Base-by-base conservation (phyloP, 768 basidiomycete species). In the Termitomyces sp. region DNA sequence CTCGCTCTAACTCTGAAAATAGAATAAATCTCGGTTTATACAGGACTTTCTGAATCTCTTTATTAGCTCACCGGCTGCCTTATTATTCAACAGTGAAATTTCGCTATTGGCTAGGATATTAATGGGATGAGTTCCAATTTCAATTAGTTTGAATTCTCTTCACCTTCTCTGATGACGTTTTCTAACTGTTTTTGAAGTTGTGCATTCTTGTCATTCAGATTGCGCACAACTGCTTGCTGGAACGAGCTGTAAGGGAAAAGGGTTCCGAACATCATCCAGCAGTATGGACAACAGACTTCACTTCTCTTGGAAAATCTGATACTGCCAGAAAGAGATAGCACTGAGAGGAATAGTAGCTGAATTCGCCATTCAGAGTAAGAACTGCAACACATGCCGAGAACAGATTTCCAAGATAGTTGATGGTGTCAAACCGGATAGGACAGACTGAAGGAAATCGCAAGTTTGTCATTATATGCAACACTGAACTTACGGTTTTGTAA, bases 271-370 rank as follows among this genome's bases (percentile, higher is more conserved):
- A 30, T 6, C 26, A 30, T 43, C 38, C 11, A 49, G 20, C 11
- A 40, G 45, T 16, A 45, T 28, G 10, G 32, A 57, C 20, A 32
- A 52, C 6, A 22, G 24, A 63, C 72, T 45, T 57, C 56, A 89
- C 91, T 82, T 85, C 74, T 94, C 92, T 71, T 94, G 92, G 61
- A 90, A 88, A 52, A 86, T 81, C 65, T 94, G 92, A 68, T 94
- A 94, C 68, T 92, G 89, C 92, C 92, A 94, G 69, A 94, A 94
- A 3, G 91, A 89, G 57, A 93, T 81, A 4, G 92, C 90, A 22
- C 90, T 91, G 33, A 18, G 32, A 47, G 51, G 35, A 51, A 56
- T 26, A 14, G 38, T 32, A 53, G 48, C 41, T 30, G 18, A 11
- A 40, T 26, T 48, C 13, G 16, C 20, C 32, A 18, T 18, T 53